A percentile compares a stretch with the other conserved stretches of the same genome.
phyloP scores from a whole-genome alignment of 2,329 filamentous ascomycete genomes.

The Pyrenophora seminiperda region DNA sequence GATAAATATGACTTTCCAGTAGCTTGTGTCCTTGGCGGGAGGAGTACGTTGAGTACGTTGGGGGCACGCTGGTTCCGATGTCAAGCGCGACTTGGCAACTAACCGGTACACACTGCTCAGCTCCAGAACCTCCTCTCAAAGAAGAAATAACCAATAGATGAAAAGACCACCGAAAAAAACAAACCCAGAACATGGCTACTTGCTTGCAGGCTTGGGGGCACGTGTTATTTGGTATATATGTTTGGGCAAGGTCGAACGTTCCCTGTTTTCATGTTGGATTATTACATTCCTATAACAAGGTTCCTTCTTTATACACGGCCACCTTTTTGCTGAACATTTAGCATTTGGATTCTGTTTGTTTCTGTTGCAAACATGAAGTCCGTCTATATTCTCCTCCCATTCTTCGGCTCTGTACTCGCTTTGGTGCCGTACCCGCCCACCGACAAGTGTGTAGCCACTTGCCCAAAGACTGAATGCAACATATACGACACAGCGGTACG shows the following conservation, averaged over 20 bases:
- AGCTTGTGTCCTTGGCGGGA: conserved; percentile 6
- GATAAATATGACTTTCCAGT: conserved; percentile 1
- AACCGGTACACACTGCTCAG: background rate
- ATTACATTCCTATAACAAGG: background rate
- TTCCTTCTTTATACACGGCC: background rate
- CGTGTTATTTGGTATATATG: conserved; percentile 1
- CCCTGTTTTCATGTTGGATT: background rate
- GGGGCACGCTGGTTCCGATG: background rate
- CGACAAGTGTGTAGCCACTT: conserved; percentile 1
- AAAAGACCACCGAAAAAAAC: too few species aligned
- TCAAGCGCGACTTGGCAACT: background rate
- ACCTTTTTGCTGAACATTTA: background rate
- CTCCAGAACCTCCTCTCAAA: too few species aligned
- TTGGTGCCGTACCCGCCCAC: background rate
- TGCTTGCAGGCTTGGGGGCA: too few species aligned
- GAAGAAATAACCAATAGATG: too few species aligned
- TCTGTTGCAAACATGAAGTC: conserved; percentile 1
- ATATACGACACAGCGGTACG: background rate
- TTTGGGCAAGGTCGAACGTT: too few species aligned
- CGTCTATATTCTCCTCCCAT: conserved; percentile 1
- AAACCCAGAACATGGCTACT: too few species aligned
- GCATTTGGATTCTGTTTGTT: background rate
- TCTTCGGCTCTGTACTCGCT: conserved; percentile 4
- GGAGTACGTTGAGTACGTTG: conserved; percentile 1
- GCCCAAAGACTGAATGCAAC: background rate